Base-by-base conservation (phyloP, 2,329 filamentous ascomycete species). In the Alternaria ethzedia region DNA sequence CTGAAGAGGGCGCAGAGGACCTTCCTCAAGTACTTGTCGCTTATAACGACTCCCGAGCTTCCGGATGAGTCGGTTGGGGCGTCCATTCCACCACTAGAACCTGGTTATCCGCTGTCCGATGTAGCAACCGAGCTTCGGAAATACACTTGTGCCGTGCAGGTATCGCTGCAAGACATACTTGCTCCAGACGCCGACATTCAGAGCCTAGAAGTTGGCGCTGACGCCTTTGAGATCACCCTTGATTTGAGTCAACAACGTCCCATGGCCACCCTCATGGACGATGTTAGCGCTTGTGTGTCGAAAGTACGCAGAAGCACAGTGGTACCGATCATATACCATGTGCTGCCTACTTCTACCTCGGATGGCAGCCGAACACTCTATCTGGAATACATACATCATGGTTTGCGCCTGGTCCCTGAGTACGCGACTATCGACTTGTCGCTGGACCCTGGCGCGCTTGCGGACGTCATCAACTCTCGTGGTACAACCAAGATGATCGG, bases 1-100 rank as follows among this genome's bases (percentile, higher is more conserved):
- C 78, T 92, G 6, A 92, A 92, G 73, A 83, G 88, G 51, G 86
- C 89, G 4, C 90, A 92, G 75, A 83, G 88, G 50, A 89, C 91
- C 63, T 91, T 92, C 63, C 82, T 92, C 43, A 89, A 89, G 58
- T 91, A 92, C 59, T 80, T 92, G 9, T 87, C 88, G 1, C 83
- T 90, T 23, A 83, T 90, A 25, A 86, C 87, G 5, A 81, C 86
- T 2, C 80, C 82, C 17, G 83, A 84, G 4, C 80, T 85, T 6
- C 84, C 64, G 6, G 63, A 70, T 52, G 70, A 67, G 26, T 56
- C 64, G 12, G 57, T 62, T 4, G 59, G 65, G 20, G 63, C 65
- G 51, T 60, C 67, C 6, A 69, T 88, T n/a, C 85, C 86, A 0
- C 86, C 87, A 20, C 83, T 88, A 61, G 87, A 90, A 65, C 87